Conservation (phyloP, 2,329 filamentous ascomycete species). For the Nothopassalora personata region DNA sequence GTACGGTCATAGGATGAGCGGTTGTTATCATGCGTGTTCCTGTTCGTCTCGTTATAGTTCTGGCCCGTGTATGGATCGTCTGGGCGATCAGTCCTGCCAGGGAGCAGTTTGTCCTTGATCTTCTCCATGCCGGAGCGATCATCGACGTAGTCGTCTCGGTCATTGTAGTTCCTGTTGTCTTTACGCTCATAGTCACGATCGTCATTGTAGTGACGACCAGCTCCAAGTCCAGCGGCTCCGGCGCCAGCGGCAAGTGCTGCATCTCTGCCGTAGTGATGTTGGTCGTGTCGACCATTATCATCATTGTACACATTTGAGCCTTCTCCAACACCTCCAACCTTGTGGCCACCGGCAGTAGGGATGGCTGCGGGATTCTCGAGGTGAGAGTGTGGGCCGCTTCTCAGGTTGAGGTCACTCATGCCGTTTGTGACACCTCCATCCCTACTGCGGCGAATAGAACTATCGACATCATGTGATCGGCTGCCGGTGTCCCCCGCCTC, state of each 20-base stretch:
- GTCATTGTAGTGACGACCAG: not conserved
- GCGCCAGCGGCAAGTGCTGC: constrained; percentile 1
- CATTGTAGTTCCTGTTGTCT: not conserved
- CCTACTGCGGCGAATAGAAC: constrained; percentile 1
- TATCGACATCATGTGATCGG: not conserved
- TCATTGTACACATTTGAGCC: not conserved
- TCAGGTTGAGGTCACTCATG: constrained; percentile 1
- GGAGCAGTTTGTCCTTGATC: not conserved
- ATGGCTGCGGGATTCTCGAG: constrained; percentile 22
- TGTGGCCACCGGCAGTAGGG: constrained; percentile 24
- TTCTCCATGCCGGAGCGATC: not conserved
- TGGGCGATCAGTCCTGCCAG: not conserved
- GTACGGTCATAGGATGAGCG: not conserved
- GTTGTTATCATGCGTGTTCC: not conserved
- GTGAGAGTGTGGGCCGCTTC: constrained; percentile 4
- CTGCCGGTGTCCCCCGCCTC: constrained; percentile 5
- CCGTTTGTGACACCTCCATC: constrained; percentile 6
- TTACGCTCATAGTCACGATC: not conserved
- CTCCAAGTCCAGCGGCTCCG: not conserved
- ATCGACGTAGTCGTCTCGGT: not conserved
- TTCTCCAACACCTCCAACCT: constrained; percentile 11
- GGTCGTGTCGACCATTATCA: not conserved
- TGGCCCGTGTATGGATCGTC: not conserved
- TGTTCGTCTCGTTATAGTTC: constrained; percentile 1
- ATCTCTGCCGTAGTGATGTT: constrained; percentile 5